Conservation (phyloP, 2,329 filamentous ascomycete species). For the Neophaeococcomyces aloes region DNA sequence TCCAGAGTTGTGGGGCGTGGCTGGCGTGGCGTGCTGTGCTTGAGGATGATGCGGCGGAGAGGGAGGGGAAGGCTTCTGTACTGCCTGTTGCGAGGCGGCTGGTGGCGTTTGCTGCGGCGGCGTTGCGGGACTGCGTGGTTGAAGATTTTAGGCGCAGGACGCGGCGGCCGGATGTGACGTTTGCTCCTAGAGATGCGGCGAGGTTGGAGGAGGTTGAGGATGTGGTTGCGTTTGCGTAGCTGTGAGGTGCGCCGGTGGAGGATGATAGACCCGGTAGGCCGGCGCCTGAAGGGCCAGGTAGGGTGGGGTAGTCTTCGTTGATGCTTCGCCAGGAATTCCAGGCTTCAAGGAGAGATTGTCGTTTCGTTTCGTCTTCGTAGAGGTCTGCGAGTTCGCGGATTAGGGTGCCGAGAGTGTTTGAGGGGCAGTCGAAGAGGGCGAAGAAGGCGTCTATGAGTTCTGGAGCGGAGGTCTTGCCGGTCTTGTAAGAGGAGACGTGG, state of each 20-base stretch:
- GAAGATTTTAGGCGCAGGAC: slow-evolving; percentile 60
- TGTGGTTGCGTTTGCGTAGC: slow-evolving; percentile 23
- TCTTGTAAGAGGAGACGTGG: slow-evolving; percentile 68
- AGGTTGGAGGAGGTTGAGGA: slow-evolving; percentile 35
- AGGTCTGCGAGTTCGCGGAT: slow-evolving; percentile 86
- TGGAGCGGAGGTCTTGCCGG: slow-evolving; percentile 56
- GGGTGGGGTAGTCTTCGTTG: slow-evolving; percentile 86
- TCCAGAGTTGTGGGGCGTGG: slow-evolving; percentile 20
- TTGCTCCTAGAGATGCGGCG: slow-evolving; percentile 28
- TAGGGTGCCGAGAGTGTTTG: slow-evolving; percentile 73
- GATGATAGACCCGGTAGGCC: slow-evolving; percentile 37
- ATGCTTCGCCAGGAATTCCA: slow-evolving; percentile 96
- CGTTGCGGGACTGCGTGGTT: slow-evolving; percentile 54
- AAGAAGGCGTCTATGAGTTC: slow-evolving; percentile 83
- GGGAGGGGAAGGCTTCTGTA: slow-evolving; percentile 21
- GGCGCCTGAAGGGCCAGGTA: slow-evolving; percentile 65
- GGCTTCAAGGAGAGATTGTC: slow-evolving; percentile 62
- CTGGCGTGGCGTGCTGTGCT: slow-evolving; percentile 19
- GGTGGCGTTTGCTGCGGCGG: slow-evolving; percentile 46
- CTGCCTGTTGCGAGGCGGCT: slow-evolving; percentile 41
- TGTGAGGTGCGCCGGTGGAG: slow-evolving; percentile 23
- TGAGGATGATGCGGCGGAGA: slow-evolving; percentile 18
- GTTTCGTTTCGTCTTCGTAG: slow-evolving; percentile 72
- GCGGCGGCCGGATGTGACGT: slow-evolving; percentile 40
- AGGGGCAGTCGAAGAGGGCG: slow-evolving; percentile 69